Conservation (phyloP, 2,329 filamentous ascomycete genomes). For the Sporothrix pseudoabietina region DNA sequence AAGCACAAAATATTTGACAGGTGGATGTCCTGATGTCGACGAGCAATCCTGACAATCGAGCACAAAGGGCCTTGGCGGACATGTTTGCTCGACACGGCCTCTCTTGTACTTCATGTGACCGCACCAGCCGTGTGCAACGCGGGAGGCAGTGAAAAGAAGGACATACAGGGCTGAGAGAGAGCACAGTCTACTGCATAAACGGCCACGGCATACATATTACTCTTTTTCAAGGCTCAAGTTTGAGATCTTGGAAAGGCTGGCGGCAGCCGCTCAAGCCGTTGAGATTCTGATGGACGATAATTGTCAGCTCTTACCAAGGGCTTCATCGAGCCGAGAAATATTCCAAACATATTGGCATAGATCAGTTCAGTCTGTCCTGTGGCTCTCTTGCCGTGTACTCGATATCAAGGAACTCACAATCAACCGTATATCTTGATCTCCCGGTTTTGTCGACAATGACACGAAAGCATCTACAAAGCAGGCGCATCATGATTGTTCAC, state of each 20-base stretch:
- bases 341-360: too few relatives aligned
- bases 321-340: too few relatives aligned
- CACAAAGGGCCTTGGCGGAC: background rate
- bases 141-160: too few relatives aligned
- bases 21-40: background rate
- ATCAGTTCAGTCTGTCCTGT: too few relatives aligned
- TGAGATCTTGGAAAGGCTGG: background rate
- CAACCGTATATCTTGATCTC: too few relatives aligned
- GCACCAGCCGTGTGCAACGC: background rate
- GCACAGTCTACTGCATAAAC: constrained; percentile 8
- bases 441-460: too few relatives aligned
- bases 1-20: background rate
- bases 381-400: too few relatives aligned
- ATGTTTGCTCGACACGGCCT: constrained; percentile 3
- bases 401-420: too few relatives aligned
- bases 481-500: background rate
- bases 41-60: background rate
- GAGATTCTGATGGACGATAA: background rate
- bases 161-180: background rate
- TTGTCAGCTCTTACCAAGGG: too few relatives aligned
- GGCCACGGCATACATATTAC: background rate
- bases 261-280: background rate
- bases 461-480: too few relatives aligned
- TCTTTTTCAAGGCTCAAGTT: background rate
- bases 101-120: constrained; percentile 2